Percentiles rank a stretch among this genome's conserved stretches.
Evolutionary conservation across 176 grass and related monocot genomes (phyloP).

Genomic region (Luzula sylvatica): DNA sequence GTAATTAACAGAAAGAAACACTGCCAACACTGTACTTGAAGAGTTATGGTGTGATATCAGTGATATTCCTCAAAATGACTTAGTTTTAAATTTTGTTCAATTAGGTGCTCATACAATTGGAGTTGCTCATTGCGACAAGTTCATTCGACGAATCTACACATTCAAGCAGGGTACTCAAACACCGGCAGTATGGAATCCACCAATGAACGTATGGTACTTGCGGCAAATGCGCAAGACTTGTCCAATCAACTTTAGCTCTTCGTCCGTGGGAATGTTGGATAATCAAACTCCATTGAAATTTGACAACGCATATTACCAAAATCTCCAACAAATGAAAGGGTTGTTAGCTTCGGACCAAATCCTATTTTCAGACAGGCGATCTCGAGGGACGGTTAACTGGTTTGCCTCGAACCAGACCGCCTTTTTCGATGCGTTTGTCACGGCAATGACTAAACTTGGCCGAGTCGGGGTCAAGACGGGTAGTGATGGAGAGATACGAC

Average conservation of each 20-base stretch:
- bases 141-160: conserved; percentile 58
- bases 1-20: background rate
- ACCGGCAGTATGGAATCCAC: conserved; percentile 18
- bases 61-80: background rate
- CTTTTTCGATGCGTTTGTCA: conserved; percentile 59
- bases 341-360: conserved; percentile 65
- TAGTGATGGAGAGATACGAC: conserved; percentile 44
- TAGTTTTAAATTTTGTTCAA: background rate
- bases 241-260: conserved; percentile 47
- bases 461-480: conserved; percentile 61
- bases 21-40: background rate
- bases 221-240: conserved; percentile 73
- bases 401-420: conserved; percentile 83
- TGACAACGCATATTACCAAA: conserved; percentile 74
- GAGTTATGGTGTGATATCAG: background rate
- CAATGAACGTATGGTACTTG: conserved; percentile 65
- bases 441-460: conserved; percentile 66
- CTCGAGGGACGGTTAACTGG: conserved; percentile 49
- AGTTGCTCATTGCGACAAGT: conserved; percentile 85
- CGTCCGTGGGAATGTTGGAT: conserved; percentile 62
- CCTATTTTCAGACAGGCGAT: conserved; percentile 65
- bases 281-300: conserved; percentile 43
- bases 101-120: conserved; percentile 72
- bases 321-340: conserved; percentile 70
- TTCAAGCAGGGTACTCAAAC: conserved; percentile 35